These are phyloP conservation scores for Acacia concinna DNA, from an alignment of 331 rosid species.

Conservation along the genomic window DNA sequence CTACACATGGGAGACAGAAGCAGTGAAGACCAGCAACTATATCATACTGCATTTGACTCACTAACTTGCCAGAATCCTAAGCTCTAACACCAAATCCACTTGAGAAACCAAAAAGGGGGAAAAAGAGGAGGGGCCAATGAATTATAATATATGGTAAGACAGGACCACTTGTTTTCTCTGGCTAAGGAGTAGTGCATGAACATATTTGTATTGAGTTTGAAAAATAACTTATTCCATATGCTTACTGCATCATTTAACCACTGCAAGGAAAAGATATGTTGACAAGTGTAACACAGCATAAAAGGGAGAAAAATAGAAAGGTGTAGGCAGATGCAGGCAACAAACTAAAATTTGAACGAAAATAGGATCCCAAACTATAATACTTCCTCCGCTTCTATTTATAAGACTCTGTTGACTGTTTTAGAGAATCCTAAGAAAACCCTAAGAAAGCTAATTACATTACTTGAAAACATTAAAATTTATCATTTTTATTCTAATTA, in stretches of 20 bases:
- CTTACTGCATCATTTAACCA: slow-evolving; percentile 16
- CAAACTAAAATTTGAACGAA: slow-evolving; percentile 20
- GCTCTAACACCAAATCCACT: slow-evolving; percentile 18
- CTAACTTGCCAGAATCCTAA: slow-evolving; percentile 8
- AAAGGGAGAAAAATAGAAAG: background rate
- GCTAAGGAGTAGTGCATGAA: background rate
- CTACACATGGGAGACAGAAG: slow-evolving; percentile 6
- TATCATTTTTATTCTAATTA: too few species aligned
- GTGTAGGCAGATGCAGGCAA: slow-evolving; percentile 21
- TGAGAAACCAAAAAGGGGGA: background rate
- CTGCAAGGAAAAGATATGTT: background rate
- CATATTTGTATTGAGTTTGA: slow-evolving; percentile 1
- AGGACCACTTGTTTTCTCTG: background rate
- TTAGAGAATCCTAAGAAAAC: too few species aligned
- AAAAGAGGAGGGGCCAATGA: background rate
- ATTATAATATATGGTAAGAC: background rate
- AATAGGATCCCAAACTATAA: too few species aligned
- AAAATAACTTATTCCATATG: background rate
- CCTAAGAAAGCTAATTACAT: too few species aligned
- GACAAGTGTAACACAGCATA: background rate
- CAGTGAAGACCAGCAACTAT: background rate
- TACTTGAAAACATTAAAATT: too few species aligned
- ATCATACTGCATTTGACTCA: background rate
- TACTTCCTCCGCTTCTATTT: too few species aligned
- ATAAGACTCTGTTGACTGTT: too few species aligned